Evolutionary conservation across 1,139 yeast genomes (phyloP), one percentile per base, ranked within the genome.

Genomic region (Kazachstania sp.): DNA sequence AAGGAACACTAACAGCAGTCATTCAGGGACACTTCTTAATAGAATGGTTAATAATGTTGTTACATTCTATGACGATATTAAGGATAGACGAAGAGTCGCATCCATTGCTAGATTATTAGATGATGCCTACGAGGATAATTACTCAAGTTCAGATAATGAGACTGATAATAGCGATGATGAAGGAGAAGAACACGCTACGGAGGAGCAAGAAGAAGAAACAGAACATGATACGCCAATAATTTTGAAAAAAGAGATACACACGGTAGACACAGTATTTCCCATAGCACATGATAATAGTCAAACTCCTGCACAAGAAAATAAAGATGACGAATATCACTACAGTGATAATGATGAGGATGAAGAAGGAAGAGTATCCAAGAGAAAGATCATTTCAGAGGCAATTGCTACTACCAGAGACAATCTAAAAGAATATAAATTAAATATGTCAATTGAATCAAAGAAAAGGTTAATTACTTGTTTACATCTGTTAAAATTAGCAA

Each of bases 401-500:
- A 44, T 60, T 16, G 60, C 61, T n/a, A 58, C 57, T 41, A 53
- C 60, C 39, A 57, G 55, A 43, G 63, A 57, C 31, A 62, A 62
- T 46, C 47, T 63, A n/a, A 62, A 59, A 44, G 66, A 61, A 36
- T 62, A 60, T 40, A 59, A 62, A 47, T 58, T 76, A 15, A 67
- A 60, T 41, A 67, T 78, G 58, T 74, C 83, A 1, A 71, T 74
- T 45, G 95, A 86, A 57, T 81, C 88, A 3, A 79, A 81, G 52
- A 80, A 79, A 55, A 74, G 87, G 51, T 65, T 86, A 45, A 78
- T 86, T 44, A 81, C 86, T 49, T 82, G 94, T 56, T 70, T 86
- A 48, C 86, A 83, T 51, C 69, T 87, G 51, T 71, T 86, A 50
- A 79, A 83, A 60, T 72, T 85, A 42, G 95, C 95, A 8, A 86